Evolutionary conservation across 345 rosid species (phyloP), one percentile per base, ranked within the genome.

Genomic region (Gossypium arboreum): DNA sequence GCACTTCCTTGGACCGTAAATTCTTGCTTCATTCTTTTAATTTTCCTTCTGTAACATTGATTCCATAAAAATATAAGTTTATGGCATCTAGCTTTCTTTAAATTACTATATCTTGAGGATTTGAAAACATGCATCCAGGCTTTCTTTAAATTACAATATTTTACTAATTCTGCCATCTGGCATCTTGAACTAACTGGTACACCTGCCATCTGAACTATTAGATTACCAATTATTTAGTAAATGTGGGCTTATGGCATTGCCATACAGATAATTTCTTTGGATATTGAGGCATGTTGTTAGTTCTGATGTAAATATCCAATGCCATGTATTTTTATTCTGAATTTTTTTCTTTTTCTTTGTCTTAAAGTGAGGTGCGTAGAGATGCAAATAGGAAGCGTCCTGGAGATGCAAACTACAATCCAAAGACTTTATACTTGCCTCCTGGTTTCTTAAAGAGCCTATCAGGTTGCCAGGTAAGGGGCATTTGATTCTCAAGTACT

Each of bases 351-450:
- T 50, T 56, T 18, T 56, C 50, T 80, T 62, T 73, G 51, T 56
- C 54, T 77, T 78, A 79, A 65, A 77, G 81, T 85, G 91, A 94
- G 73, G 86, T 79, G 74, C 88, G 83, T 27, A 81, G 83, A 77
- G 99, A 94, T 85, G 98, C 87, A 43, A 85, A 83, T 50, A 72
- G 83, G 82, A 90, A 91, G 76, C 83, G 79, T 18, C 96, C 98
- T 67, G 91, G 88, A 52, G 96, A 93, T 84, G 81, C 51, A 64
- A 83, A 84, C 81, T 95, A 91, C 85, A 94, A 95, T 78, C 85
- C 93, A 44, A 89, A 83, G 81, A 95, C 96, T 76, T 87, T 95
- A 74, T 93, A 91, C 86, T 79, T 95, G 81, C 99, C 98, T 65
- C 89, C 94, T 74, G 83, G 85, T 81, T 95, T 95, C 88, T 77